Evolutionary conservation across 1,139 yeast species (phyloP), one percentile per base, ranked within the genome.

Genomic region (Kodamaea plutei): DNA sequence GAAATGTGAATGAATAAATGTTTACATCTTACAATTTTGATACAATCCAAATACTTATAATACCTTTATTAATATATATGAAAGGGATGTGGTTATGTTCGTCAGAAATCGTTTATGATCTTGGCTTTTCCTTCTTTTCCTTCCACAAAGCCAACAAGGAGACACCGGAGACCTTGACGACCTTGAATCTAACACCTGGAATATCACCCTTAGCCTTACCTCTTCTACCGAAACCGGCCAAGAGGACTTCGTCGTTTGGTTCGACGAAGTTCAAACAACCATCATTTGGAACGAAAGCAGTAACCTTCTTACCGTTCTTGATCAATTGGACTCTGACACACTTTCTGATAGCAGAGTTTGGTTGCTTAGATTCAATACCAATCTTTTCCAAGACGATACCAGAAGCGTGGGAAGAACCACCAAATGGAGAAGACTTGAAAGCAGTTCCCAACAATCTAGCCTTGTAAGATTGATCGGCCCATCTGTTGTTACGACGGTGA

Each of bases 131-230:
- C 87, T 91, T 91, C 97, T 93, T 93, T 82, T 93, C 98, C 82
- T 89, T 91, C 97, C 96, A 93, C 73, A 93, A 83, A 67, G 99
- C 98, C 69, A 89, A 81, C 73, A 93, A 83, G 60, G 98, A 91
- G 65, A 93, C 98, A 84, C 98, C 98, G 58, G 98, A 87, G 59
- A 93, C 99, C 82, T 93, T 93, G 70, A 93, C 98, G 69, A 91
- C 97, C 87, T 91, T 91, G 87, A 91, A 91, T 84, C 98, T 89
- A 69, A 91, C 98, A 85, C 98, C 98, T 74, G 98, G 98, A 67
- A 91, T 89, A 88, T 91, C 98, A 83, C 99, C 98, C 95, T 93
- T 93, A 70, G 99, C 98, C 84, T 91, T 91, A 80, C 99, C 99
- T 84, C 95, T 91, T 79, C 98, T 88, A 85, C 99, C 99, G 87